Percentiles rank a stretch among this genome's conserved stretches.
Evolutionary conservation across 805 yeast species (phyloP).

Genomic region (Yamadazyma phyllophila): DNA sequence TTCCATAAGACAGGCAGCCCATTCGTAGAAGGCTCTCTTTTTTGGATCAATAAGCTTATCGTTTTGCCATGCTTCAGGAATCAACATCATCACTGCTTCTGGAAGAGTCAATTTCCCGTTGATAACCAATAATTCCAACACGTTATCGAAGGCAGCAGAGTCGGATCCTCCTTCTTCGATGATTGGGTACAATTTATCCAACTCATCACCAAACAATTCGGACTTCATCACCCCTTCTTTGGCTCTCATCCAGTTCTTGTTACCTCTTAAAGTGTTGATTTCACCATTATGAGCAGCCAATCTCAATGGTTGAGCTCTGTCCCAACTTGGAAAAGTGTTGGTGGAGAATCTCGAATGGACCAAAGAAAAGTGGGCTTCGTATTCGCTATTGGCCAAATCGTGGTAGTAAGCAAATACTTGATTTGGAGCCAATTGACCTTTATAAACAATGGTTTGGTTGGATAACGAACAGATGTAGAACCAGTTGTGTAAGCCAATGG

Average conservation of each 20-base stretch:
- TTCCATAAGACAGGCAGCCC: constrained; percentile 99
- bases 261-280: constrained; percentile 94
- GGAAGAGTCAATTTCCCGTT: constrained; percentile 92
- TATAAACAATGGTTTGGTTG: constrained; percentile 87
- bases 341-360: constrained; percentile 98
- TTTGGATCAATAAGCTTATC: constrained; percentile 84
- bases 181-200: constrained; percentile 88
- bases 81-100: constrained; percentile 94
- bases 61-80: constrained; percentile 98
- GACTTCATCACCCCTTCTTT: constrained; percentile 96
- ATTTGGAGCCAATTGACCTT: constrained; percentile 95
- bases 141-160: constrained; percentile 97
- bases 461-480: constrained; percentile 93
- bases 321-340: constrained; percentile 99
- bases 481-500: constrained; percentile 95
- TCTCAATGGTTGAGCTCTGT: constrained; percentile 96
- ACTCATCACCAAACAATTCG: constrained; percentile 81
- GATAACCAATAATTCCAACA: constrained; percentile 83
- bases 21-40: constrained; percentile 92
- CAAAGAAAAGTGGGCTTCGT: constrained; percentile 91
- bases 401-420: constrained; percentile 95
- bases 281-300: constrained; percentile 99
- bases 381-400: constrained; percentile 87
- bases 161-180: constrained; percentile 99
- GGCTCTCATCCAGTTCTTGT: constrained; percentile 99